A percentile compares a stretch with the other conserved stretches of the same genome.
These are phyloP conservation scores for Fragaria iinumae DNA, from an alignment of 306 rosid genomes.

Conservation along the genomic window DNA sequence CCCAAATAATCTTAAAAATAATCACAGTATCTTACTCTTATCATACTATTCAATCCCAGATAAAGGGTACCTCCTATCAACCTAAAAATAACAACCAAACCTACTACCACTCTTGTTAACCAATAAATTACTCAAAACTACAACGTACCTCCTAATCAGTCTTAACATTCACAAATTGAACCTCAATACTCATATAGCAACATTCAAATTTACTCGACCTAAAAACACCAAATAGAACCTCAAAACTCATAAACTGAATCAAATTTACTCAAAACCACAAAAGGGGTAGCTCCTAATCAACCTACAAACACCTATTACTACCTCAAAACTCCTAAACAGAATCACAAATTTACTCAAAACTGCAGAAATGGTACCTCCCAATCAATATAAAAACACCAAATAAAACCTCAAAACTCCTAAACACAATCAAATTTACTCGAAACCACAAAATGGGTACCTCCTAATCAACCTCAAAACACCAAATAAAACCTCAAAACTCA, in stretches of 20 bases:
- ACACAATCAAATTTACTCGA: conserved; percentile 7
- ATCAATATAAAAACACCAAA: conserved; percentile 51
- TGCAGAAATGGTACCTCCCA: conserved; percentile 53
- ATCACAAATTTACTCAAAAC: conserved; percentile 8
- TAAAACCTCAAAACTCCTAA: conserved; percentile 5
- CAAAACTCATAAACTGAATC: not conserved
- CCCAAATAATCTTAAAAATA: not conserved
- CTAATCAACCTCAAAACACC: conserved; percentile 43
- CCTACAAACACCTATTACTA: conserved; percentile 25
- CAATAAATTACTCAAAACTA: conserved; percentile 12
- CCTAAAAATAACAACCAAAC: conserved; percentile 27
- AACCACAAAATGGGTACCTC: conserved; percentile 25
- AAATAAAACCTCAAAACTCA: not conserved
- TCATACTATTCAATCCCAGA: not conserved
- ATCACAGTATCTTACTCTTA: not conserved
- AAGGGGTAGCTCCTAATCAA: conserved; percentile 1
- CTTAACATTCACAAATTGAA: conserved; percentile 7
- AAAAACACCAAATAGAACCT: not conserved
- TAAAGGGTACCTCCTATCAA: not conserved
- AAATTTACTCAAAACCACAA: not conserved
- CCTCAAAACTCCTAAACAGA: conserved; percentile 14
- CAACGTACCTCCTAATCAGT: not conserved
- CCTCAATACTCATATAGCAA: conserved; percentile 1
- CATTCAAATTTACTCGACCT: conserved; percentile 12
- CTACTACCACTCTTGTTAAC: not conserved